phyloP scores from a whole-genome alignment of 225 moss, liverwort and hornwort genomes.

The Polytrichum commune region DNA sequence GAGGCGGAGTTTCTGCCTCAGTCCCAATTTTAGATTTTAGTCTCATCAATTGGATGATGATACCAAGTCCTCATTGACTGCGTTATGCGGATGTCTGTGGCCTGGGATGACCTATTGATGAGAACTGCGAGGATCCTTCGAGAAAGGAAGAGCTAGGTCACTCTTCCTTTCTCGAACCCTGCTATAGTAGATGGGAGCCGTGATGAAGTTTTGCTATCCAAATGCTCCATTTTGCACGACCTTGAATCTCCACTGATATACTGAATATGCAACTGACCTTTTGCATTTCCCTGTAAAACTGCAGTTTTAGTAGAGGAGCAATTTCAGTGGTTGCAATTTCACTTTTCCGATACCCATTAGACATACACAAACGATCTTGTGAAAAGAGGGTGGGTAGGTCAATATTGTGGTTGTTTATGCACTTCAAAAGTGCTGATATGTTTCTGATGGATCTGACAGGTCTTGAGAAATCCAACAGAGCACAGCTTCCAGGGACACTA shows the following conservation, averaged over 20 bases:
- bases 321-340: background rate
- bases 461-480: conserved; percentile 8
- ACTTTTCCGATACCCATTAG: background rate
- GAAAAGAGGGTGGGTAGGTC: background rate
- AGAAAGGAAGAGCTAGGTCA: no score
- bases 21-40: background rate
- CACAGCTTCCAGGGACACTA: conserved; percentile 47
- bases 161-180: no score
- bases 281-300: background rate
- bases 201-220: background rate
- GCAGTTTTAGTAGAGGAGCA: background rate
- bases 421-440: background rate
- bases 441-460: conserved; percentile 12
- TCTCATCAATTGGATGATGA: background rate
- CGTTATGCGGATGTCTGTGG: background rate
- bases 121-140: no score
- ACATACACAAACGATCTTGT: background rate
- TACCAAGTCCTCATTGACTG: background rate
- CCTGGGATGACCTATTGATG: no score
- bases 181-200: background rate
- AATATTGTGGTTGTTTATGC: background rate
- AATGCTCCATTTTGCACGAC: background rate
- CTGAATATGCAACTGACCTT: background rate
- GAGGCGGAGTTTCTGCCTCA: background rate
- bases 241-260: background rate